Evolutionary conservation across 2,329 filamentous ascomycete genomes (phyloP), one percentile per base, ranked within the genome.

Genomic region (Pseudogymnoascus sp.): DNA sequence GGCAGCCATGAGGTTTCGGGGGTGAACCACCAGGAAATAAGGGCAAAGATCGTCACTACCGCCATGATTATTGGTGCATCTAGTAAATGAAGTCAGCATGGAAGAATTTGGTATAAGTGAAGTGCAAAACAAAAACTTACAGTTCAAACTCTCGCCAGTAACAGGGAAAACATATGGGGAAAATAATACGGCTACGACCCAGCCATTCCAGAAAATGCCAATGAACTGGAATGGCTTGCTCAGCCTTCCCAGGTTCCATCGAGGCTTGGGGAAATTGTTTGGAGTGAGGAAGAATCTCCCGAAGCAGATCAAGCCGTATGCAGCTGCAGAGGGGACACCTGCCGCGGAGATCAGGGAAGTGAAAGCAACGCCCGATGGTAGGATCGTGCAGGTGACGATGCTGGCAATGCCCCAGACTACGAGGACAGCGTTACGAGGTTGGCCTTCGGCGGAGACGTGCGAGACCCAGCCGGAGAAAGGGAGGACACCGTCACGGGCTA

Each of bases 391-490:
- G 14, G 82, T 82, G 37, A 86, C 74, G 18, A 84, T 67, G 2
- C 83, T 75, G 1, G 81, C 77, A 8, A 84, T 80, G 2, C 67
- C 77, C 77, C 82, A 84, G 66, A 86, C 82, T 8, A 85, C 81
- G 16, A 84, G 78, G 46, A 87, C 80, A 4, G 84, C 84, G 68
- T 86, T 85, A 12, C 79, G 78, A 0, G 84, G 84, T 65, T 86
- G 83, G 61, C 83, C 84, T 23, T 79, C 75, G 7, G 77, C 72
- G 7, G 76, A 76, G 2, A 87, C 82, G 16, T 76, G 72, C 3
- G 82, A 80, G 46, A 86, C 84, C 81, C 83, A 84, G 36, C 77
- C 69, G 1, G 83, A 85, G 72, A 80, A 85, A 0, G 84, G 84
- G 2, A 86, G 75, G 18, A 86, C 82, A 37, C 83, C 82, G 68